Percentiles rank a stretch among this genome's conserved stretches.
phyloP scores from a whole-genome alignment of 805 yeast species.

The Zygosaccharomyces pseudorouxii region DNA sequence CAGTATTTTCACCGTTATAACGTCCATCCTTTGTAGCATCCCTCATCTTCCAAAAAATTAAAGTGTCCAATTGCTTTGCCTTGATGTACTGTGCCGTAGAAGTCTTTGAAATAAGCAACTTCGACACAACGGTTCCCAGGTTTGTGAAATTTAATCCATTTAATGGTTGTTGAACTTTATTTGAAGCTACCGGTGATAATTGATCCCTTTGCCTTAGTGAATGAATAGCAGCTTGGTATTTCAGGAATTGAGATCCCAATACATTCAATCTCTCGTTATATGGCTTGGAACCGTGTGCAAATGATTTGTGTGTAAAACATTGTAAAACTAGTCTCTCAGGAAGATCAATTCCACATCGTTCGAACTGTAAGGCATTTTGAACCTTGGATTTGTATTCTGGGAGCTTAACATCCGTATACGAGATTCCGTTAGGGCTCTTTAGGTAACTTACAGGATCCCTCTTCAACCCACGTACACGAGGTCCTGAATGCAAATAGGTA shows the following conservation, averaged over 20 bases:
- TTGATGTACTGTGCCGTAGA: slow-evolving; percentile 51
- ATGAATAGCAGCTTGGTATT: slow-evolving; percentile 36
- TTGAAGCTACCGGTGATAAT: slow-evolving; percentile 10
- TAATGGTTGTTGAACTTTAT: slow-evolving; percentile 34
- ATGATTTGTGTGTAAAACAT: slow-evolving; percentile 87
- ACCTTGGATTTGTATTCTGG: slow-evolving; percentile 38
- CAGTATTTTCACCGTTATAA: slow-evolving; percentile 52
- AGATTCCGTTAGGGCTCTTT: slow-evolving; percentile 45
- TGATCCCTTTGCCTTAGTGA: slow-evolving; percentile 26
- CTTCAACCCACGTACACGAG: slow-evolving; percentile 65
- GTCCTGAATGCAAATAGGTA: slow-evolving; percentile 41
- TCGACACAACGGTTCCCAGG: slow-evolving; percentile 54
- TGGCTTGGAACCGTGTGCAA: slow-evolving; percentile 86
- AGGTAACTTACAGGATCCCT: slow-evolving; percentile 62
- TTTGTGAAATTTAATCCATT: slow-evolving; percentile 52
- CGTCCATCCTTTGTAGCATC: slow-evolving; percentile 43
- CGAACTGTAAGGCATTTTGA: slow-evolving; percentile 22
- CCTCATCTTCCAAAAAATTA: slow-evolving; percentile 65
- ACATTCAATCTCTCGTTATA: slow-evolving; percentile 81
- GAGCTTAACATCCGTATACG: slow-evolving; percentile 48
- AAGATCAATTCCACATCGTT: slow-evolving; percentile 36
- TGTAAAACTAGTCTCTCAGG: slow-evolving; percentile 65
- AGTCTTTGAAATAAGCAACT: slow-evolving; percentile 47
- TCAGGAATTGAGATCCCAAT: slow-evolving; percentile 62
- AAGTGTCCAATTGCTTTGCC: slow-evolving; percentile 42